Evolutionary conservation across 257 asterid species (phyloP), one percentile per base, ranked within the genome.

Genomic region (Linaria vulgaris): DNA sequence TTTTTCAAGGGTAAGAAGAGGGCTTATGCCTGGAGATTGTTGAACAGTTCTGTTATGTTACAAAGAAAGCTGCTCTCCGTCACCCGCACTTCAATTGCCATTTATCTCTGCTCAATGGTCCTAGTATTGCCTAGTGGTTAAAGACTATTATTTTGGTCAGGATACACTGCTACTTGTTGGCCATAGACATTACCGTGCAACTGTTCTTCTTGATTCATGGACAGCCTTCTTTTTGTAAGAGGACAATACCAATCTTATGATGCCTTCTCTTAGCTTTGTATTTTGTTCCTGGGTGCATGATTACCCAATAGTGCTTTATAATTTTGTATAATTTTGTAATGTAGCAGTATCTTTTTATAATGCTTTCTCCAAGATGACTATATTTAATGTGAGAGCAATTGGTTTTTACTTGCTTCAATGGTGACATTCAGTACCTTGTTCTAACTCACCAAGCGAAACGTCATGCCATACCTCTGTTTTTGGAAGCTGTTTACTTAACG

Each of bases 31-130:
- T 56, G 59, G 63, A 67, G 59, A 61, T 49, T 63, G 69, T 50
- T 61, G 17, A 69, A 59, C 59, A 52, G 22, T 62, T 71, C 45
- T 46, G 67, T 44, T 62, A 24, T 69, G 63, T 27, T 66, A 59
- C 74, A 60, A 21, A 74, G 74, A 70, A 64, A 68, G 72, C 56
- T 61, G 57, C n/a, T 50, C 41, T 7, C 9, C 46, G 24, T 55
- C 30, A 65, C 59, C 62, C 47, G 72, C 64, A 50, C 49, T 61
- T 56, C 13, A 59, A 61, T 66, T 25, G 61, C 50, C 69, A 46
- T 56, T 48, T 61, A 56, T 39, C 56, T n/a, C 66, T 73, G 61
- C 48, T 10, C 44, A 47, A 30, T 20, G 45, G 38, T 49, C 43
- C 19, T 55, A 14, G 44, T 12, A 22, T 67, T 48, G 61, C 55